Base-by-base conservation (phyloP, 129 eudicot genomes). In the Flaveria brownii region DNA sequence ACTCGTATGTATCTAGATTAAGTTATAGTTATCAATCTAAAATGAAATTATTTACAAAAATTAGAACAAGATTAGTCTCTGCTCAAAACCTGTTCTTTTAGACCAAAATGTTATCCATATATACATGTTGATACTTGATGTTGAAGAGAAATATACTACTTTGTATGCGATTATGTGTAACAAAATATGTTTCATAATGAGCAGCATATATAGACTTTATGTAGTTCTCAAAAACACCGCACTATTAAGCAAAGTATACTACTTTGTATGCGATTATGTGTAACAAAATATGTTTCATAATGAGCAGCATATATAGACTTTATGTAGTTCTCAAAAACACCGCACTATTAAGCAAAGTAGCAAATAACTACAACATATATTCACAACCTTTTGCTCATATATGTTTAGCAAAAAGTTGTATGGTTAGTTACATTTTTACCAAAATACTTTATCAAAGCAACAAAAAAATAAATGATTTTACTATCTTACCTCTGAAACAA, bases 401-500 rank as follows among this genome's bases (percentile, higher is more conserved):
- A 8, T 30, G 62, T 28, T 63, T 30, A 6, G 11, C 25, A 25
- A 26, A 28, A 15, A 63, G 5, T 28, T 30, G 45, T 63, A 30
- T 30, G 39, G 17, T 18, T 66, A 41, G 51, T 41, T 66, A 15
- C 51, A 66, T 66, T 12, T 41, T 64, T 9, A 66, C 28, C 15
- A 9, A 66, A 2, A 36, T 41, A 66, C 16, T 66, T n/a, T 66
- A 66, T 17, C 23, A 66, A 66, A 66, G 71, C 22, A 63, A 63
- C 26, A 36, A 66, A 41, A 36, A 3, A 0, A 60, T 15, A 4
- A 47, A 16, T 2, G 25, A 43, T 47, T 71, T 57, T 42, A 81
- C 57, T 39, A 41, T 26, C 72, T 66, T 73, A 92, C 98, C 98
- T 90, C 98, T 15, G 91, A 84, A 68, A 89, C 89, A 77, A 80